Evolutionary conservation across 257 asterid genomes (phyloP).

Genomic region (Ajuga chamaepitys): DNA sequence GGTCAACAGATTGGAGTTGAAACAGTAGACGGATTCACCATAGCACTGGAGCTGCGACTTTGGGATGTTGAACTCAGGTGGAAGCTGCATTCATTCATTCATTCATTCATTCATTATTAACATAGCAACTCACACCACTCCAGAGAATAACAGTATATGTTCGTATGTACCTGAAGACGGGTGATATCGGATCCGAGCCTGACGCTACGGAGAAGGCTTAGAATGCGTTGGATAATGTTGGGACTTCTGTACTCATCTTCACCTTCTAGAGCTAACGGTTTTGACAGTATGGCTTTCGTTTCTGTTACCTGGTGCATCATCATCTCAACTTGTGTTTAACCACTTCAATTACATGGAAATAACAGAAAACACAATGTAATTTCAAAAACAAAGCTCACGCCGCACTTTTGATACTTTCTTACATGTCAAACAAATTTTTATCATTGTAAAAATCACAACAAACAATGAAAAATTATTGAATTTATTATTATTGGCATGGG

Average conservation of each 20-base stretch:
- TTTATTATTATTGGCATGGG: not conserved
- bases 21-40: conserved; percentile 67
- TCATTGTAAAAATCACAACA: not conserved
- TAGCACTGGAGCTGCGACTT: conserved; percentile 84
- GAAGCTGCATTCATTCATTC: conserved; percentile 43
- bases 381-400: no score
- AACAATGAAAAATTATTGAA: not conserved
- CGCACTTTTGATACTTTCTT: no score
- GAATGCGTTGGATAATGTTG: conserved; percentile 47
- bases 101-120: not conserved
- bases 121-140: no score
- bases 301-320: conserved; percentile 30
- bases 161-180: conserved; percentile 81
- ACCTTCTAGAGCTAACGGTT: conserved; percentile 52
- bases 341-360: no score
- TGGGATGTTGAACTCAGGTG: conserved; percentile 86
- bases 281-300: conserved; percentile 39
- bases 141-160: no score
- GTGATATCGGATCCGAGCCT: conserved; percentile 79
- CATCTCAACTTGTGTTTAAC: not conserved
- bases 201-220: conserved; percentile 47
- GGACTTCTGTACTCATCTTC: conserved; percentile 58
- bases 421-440: not conserved
- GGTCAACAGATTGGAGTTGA: conserved; percentile 35
- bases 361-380: no score